Evolutionary conservation across 2,329 filamentous ascomycete genomes (phyloP).

Genomic region (Aureobasidium sp.): DNA sequence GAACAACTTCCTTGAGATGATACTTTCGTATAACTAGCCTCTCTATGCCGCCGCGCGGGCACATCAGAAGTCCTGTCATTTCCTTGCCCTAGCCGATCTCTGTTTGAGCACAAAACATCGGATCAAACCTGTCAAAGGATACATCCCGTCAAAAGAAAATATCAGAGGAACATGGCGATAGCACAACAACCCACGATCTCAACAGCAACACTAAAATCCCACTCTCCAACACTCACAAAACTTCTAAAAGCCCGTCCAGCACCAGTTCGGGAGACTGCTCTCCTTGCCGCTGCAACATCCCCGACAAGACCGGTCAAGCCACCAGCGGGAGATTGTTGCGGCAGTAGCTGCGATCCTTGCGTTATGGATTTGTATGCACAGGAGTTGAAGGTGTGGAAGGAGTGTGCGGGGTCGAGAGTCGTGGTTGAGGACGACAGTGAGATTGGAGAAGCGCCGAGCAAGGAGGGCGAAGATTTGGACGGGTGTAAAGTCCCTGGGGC

Average conservation of each 20-base stretch:
- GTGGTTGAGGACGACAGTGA: not conserved
- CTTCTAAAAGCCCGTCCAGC: slow-evolving; percentile 15
- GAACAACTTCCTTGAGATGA: not conserved
- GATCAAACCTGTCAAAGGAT: not conserved
- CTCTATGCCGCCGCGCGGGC: not conserved
- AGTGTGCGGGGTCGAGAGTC: not conserved
- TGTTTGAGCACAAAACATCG: not conserved
- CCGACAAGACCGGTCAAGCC: slow-evolving; percentile 11
- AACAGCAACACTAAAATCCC: not conserved
- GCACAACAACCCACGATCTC: not conserved
- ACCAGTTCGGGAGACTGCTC: not conserved
- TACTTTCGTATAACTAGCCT: not conserved
- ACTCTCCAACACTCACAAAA: slow-evolving; percentile 14
- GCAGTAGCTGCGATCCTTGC: slow-evolving; percentile 18
- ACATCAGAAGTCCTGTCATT: not conserved
- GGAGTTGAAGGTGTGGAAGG: slow-evolving; percentile 17
- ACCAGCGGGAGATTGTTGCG: slow-evolving; percentile 17
- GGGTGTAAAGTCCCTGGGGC: not conserved
- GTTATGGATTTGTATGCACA: slow-evolving; percentile 17
- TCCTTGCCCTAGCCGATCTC: not conserved
- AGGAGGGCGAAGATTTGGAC: not conserved
- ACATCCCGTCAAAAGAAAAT: not conserved
- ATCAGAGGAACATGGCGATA: not conserved
- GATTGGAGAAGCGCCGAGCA: not conserved
- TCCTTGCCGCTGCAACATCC: slow-evolving; percentile 4